Evolutionary conservation across 2,329 filamentous ascomycete genomes (phyloP).

Genomic region (Trichothecium roseum): DNA sequence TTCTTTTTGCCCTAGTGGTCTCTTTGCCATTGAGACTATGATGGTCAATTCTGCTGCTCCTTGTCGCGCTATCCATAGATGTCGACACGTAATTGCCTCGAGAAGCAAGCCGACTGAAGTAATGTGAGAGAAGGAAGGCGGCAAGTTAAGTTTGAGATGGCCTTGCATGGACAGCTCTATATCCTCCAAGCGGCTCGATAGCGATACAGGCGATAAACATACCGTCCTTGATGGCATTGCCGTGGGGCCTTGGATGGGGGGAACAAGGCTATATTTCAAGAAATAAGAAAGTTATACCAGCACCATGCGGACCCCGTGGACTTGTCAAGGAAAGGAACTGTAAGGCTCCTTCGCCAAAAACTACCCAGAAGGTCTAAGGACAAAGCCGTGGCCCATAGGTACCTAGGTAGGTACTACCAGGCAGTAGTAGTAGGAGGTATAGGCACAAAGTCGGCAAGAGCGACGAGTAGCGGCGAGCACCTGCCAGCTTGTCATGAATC

Average conservation of each 20-base stretch:
- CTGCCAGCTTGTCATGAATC: no score
- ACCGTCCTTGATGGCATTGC: not conserved
- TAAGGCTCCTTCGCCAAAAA: no score
- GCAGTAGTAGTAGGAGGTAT: no score
- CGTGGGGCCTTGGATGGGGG: not conserved
- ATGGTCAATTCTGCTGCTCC: slow-evolving; percentile 18
- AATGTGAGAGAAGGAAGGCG: slow-evolving; percentile 5
- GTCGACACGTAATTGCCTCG: slow-evolving; percentile 8
- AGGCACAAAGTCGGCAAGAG: no score
- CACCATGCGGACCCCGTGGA: no score
- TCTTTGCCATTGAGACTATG: slow-evolving; percentile 12
- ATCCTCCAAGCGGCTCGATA: slow-evolving; percentile 3
- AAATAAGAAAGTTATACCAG: no score
- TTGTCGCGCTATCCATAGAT: slow-evolving; percentile 22
- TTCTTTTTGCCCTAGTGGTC: slow-evolving; percentile 7
- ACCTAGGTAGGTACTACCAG: no score
- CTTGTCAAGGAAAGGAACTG: no score
- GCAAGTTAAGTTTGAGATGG: slow-evolving; percentile 16
- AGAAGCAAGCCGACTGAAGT: slow-evolving; percentile 13
- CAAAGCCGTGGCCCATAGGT: no score
- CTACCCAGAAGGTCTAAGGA: no score
- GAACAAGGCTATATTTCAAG: not conserved
- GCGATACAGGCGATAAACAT: not conserved
- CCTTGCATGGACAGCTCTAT: slow-evolving; percentile 14
- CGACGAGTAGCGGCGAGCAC: no score